Evolutionary conservation across 2,329 filamentous ascomycete species (phyloP).

Genomic region (Aspergillus tubingensis): DNA sequence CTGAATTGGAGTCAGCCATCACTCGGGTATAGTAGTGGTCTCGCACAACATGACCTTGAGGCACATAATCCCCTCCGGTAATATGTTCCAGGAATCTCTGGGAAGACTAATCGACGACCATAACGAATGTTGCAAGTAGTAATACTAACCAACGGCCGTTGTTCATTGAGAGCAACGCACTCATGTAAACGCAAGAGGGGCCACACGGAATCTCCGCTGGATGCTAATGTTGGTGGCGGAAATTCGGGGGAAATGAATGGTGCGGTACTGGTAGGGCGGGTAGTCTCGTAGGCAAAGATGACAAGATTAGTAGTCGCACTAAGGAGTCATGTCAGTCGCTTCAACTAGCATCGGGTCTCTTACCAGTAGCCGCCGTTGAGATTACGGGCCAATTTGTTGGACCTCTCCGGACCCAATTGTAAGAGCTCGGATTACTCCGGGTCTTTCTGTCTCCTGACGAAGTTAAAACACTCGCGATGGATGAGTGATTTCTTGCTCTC

Average conservation of each 20-base stretch:
- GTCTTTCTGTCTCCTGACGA: background rate
- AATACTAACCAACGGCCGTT: too few relatives aligned
- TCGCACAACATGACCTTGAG: background rate
- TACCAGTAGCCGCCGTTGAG: background rate
- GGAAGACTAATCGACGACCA: background rate
- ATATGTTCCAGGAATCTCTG: background rate
- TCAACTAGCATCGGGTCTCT: background rate
- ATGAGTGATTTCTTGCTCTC: background rate
- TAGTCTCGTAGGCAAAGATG: background rate
- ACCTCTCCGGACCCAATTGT: background rate
- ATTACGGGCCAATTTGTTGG: background rate
- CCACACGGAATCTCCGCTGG: background rate
- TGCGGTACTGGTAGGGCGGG: background rate
- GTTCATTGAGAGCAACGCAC: too few relatives aligned
- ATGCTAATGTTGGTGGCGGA: background rate
- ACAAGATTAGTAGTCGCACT: background rate
- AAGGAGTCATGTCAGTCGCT: background rate
- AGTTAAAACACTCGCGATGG: too few relatives aligned
- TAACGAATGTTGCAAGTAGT: background rate
- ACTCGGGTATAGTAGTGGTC: background rate
- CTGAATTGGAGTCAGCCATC: background rate
- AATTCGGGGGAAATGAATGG: background rate
- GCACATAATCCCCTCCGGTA: background rate
- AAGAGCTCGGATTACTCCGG: background rate
- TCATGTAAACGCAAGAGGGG: background rate